These are phyloP conservation scores for Schrenkiella parvula DNA, from an alignment of 345 rosid genomes.

Conservation along the genomic window DNA sequence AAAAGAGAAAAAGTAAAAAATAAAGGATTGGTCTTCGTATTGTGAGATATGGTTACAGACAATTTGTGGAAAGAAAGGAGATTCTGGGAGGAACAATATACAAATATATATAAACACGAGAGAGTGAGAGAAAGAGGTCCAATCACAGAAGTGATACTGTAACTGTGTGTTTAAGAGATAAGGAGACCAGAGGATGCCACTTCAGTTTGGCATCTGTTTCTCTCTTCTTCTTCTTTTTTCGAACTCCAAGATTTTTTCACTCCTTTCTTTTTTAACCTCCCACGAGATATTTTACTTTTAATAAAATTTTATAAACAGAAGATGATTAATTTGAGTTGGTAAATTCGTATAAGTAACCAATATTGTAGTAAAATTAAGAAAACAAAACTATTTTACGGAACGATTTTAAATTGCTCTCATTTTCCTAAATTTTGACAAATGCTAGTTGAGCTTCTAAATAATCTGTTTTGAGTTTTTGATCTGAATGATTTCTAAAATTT, in stretches of 20 bases:
- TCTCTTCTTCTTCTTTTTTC: not conserved
- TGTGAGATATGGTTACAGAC: slow-evolving; percentile 22
- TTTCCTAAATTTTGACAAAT: no score
- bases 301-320: no score
- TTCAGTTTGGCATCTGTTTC: slow-evolving; percentile 31
- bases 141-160: slow-evolving; percentile 27
- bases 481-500: not conserved
- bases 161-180: slow-evolving; percentile 40
- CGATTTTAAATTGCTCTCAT: no score
- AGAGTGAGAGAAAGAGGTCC: slow-evolving; percentile 27
- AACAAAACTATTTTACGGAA: no score
- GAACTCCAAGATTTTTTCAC: not conserved
- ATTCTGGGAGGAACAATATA: slow-evolving; percentile 10
- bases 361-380: no score
- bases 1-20: not conserved
- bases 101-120: slow-evolving; percentile 6
- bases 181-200: slow-evolving; percentile 38
- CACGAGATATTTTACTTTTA: not conserved
- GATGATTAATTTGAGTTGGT: no score
- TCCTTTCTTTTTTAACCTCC: not conserved
- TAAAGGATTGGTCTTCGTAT: not conserved
- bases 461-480: not conserved
- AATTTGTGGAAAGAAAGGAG: slow-evolving; percentile 21
- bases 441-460: not conserved
- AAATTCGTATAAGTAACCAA: no score